Evolutionary conservation across 2,329 filamentous ascomycete genomes (phyloP).

Genomic region (Exserohilum turcica): DNA sequence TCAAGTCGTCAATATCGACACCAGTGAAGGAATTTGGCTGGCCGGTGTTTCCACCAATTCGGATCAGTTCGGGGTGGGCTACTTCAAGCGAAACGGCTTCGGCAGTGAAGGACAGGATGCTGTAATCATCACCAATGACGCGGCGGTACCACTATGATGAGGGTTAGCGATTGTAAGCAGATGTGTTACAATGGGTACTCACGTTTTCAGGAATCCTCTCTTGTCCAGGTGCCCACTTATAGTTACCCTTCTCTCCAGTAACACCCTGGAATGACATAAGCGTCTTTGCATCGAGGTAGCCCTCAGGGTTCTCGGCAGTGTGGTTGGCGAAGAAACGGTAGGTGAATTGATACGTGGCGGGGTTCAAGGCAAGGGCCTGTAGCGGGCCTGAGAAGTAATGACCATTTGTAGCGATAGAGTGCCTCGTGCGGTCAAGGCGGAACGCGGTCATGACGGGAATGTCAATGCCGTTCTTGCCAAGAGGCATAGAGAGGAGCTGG

Average conservation of each 20-base stretch:
- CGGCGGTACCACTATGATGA: constrained; percentile 13
- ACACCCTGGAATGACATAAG: constrained; percentile 28
- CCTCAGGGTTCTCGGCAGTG: constrained; percentile 25
- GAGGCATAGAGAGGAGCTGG: constrained; percentile 7
- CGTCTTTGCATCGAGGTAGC: constrained; percentile 23
- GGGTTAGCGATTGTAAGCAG: constrained; percentile 10
- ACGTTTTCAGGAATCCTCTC: constrained; percentile 32
- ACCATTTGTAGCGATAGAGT: constrained; percentile 24
- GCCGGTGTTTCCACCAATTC: constrained; percentile 28
- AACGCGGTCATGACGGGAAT: constrained; percentile 8
- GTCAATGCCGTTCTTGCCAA: constrained; percentile 5
- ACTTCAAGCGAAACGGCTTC: constrained; percentile 17
- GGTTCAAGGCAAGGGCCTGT: constrained; percentile 23
- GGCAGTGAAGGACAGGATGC: not conserved
- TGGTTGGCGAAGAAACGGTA: constrained; percentile 29
- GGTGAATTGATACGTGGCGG: constrained; percentile 13
- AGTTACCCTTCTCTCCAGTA: constrained; percentile 24
- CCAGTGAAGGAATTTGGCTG: constrained; percentile 25
- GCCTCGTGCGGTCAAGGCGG: constrained; percentile 25
- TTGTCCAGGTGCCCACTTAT: constrained; percentile 22
- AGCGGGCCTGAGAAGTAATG: constrained; percentile 21
- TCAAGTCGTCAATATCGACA: constrained; percentile 23
- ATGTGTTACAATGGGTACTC: constrained; percentile 5
- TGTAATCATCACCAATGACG: constrained; percentile 20
- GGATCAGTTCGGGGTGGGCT: constrained; percentile 12